phyloP scores from a whole-genome alignment of 768 basidiomycete genomes.

The Zangia roseola region DNA sequence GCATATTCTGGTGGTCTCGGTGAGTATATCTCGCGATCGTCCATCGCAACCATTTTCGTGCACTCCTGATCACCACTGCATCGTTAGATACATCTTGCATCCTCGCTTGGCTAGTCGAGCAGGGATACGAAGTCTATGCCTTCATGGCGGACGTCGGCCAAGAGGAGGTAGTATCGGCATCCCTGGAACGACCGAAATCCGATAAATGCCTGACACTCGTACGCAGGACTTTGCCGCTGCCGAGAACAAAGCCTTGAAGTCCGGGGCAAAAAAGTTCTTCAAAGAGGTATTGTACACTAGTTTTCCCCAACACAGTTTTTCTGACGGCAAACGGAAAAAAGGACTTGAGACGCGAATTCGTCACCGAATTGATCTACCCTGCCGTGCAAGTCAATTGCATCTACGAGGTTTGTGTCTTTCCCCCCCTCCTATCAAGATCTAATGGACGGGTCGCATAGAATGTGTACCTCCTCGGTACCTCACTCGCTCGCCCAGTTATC shows the following conservation, averaged over 20 bases:
- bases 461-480: slow-evolving; percentile 96
- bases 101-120: slow-evolving; percentile 97
- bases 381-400: slow-evolving; percentile 98
- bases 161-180: slow-evolving; percentile 63
- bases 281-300: slow-evolving; percentile 56
- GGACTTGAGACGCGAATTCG: slow-evolving; percentile 94
- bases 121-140: slow-evolving; percentile 95
- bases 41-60: not conserved
- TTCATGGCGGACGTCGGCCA: slow-evolving; percentile 98
- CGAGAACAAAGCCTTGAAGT: slow-evolving; percentile 80
- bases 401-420: slow-evolving; percentile 70
- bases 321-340: slow-evolving; percentile 31
- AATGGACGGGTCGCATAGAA: slow-evolving; percentile 46
- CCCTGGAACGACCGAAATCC: too few species aligned
- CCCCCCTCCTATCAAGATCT: not conserved
- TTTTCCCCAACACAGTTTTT: not conserved
- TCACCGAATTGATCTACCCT: slow-evolving; percentile 95
- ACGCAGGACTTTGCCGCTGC: slow-evolving; percentile 90
- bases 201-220: slow-evolving; percentile 1
- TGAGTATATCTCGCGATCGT: slow-evolving; percentile 39
- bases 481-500: slow-evolving; percentile 96
- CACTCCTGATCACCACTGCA: slow-evolving; percentile 9
- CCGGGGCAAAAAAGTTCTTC: slow-evolving; percentile 97
- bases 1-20: slow-evolving; percentile 99
- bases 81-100: slow-evolving; percentile 93